Conservation (phyloP, 1,284 basidiomycete genomes). For the Malassezia vespertilionis region DNA sequence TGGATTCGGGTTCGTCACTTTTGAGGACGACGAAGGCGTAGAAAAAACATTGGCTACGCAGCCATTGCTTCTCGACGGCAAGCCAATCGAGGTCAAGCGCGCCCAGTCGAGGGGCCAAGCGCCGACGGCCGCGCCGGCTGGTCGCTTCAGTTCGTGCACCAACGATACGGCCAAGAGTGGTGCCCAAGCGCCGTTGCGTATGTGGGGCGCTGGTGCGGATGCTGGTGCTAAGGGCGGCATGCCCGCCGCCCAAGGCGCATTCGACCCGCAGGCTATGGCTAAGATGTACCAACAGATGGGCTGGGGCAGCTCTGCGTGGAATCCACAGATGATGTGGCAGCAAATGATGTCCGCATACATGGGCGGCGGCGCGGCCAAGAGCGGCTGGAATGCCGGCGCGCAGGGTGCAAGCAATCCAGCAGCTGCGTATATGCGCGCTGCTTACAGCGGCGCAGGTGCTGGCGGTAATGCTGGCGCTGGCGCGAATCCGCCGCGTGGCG, state of each 20-base stretch:
- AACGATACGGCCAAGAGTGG: slow-evolving; percentile 17
- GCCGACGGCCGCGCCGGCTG: slow-evolving; percentile 19
- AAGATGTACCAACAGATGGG: slow-evolving; percentile 54
- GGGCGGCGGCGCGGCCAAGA: slow-evolving; percentile 11
- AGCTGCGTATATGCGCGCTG: slow-evolving; percentile 6
- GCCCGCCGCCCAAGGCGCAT: slow-evolving; percentile 27
- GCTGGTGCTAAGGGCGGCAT: slow-evolving; percentile 14
- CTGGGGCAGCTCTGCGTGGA: slow-evolving; percentile 42
- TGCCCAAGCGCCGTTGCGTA: slow-evolving; percentile 8
- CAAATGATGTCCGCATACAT: slow-evolving; percentile 37
- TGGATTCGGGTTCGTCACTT: slow-evolving; percentile 95
- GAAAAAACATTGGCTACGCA: slow-evolving; percentile 52
- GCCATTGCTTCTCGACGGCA: slow-evolving; percentile 47
- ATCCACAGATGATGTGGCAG: slow-evolving; percentile 44
- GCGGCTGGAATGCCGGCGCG: slow-evolving; percentile 9
- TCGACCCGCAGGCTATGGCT: slow-evolving; percentile 52
- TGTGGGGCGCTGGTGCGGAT: slow-evolving; percentile 9
- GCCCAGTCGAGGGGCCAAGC: slow-evolving; percentile 29
- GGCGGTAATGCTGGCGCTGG: not conserved
- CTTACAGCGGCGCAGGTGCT: slow-evolving; percentile 1
- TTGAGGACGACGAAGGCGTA: slow-evolving; percentile 72
- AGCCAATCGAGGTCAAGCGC: slow-evolving; percentile 78
- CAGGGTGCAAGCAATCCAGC: slow-evolving; percentile 5
- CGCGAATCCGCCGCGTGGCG: not conserved
- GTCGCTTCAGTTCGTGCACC: slow-evolving; percentile 6